A percentile compares a stretch with the other conserved stretches of the same genome.
Evolutionary conservation across 768 basidiomycete genomes (phyloP).

Genomic region (Phlegmacium glaucopus): DNA sequence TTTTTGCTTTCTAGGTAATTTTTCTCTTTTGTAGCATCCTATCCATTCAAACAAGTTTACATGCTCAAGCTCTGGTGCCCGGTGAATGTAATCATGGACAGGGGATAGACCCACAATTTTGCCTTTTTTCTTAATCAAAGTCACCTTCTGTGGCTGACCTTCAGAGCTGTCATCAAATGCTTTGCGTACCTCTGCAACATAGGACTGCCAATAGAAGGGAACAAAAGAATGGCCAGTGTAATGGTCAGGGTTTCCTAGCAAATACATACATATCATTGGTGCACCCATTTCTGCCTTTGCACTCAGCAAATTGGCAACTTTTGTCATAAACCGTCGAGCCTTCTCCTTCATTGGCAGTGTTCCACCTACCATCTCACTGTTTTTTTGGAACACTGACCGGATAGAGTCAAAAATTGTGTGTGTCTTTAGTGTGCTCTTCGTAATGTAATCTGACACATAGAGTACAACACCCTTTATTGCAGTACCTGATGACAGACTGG

Average conservation of each 20-base stretch:
- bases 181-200: not conserved
- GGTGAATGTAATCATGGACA: slow-evolving; percentile 24
- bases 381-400: slow-evolving; percentile 17
- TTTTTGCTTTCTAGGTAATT: slow-evolving; percentile 1
- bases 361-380: slow-evolving; percentile 15
- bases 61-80: slow-evolving; percentile 11
- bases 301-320: slow-evolving; percentile 25
- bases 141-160: slow-evolving; percentile 7
- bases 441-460: slow-evolving; percentile 37
- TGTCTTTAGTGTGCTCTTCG: slow-evolving; percentile 30
- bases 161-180: slow-evolving; percentile 2
- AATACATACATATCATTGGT: slow-evolving; percentile 23
- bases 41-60: slow-evolving; percentile 26
- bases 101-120: slow-evolving; percentile 14
- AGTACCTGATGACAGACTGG: slow-evolving; percentile 30
- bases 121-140: slow-evolving; percentile 5
- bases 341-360: not conserved
- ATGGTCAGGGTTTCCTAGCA: slow-evolving; percentile 25
- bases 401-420: slow-evolving; percentile 29
- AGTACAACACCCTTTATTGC: slow-evolving; percentile 28
- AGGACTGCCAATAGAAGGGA: slow-evolving; percentile 21
- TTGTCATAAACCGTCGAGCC: not conserved
- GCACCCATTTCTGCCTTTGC: slow-evolving; percentile 24
- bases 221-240: slow-evolving; percentile 26
- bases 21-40: slow-evolving; percentile 8